Conservation (phyloP, 2,329 filamentous ascomycete species). For the Moelleriella libera region DNA sequence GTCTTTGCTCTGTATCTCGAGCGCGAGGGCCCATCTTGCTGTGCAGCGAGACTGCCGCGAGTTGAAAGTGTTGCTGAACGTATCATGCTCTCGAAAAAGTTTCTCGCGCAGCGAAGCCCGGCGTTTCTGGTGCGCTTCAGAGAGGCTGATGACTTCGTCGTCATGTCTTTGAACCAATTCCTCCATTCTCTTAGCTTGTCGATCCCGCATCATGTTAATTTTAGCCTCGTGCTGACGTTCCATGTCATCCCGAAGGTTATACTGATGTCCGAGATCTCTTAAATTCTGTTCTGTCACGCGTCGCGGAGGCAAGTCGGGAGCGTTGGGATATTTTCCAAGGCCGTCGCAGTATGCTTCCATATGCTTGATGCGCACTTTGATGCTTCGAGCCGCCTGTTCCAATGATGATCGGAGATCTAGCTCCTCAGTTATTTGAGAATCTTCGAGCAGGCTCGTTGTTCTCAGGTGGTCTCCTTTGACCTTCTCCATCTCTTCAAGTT, state of each 20-base stretch:
- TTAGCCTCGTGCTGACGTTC: constrained; percentile 42
- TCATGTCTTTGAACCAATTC: constrained; percentile 41
- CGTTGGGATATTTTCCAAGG: constrained; percentile 25
- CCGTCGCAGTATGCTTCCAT: constrained; percentile 54
- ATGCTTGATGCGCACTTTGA: constrained; percentile 43
- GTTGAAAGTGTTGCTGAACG: constrained; percentile 27
- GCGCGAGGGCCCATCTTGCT: constrained; percentile 36
- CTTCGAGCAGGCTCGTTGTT: constrained; percentile 40
- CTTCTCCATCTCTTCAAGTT: constrained; percentile 31
- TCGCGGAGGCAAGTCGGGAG: constrained; percentile 26
- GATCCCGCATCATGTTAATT: constrained; percentile 52
- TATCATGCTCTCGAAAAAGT: constrained; percentile 35
- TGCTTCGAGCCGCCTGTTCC: constrained; percentile 41
- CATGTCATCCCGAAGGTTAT: constrained; percentile 45
- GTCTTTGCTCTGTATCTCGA: constrained; percentile 38
- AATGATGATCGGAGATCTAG: constrained; percentile 41
- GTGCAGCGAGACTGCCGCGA: constrained; percentile 29
- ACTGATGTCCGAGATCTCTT: constrained; percentile 45
- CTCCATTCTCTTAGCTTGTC: constrained; percentile 47
- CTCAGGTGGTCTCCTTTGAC: constrained; percentile 41
- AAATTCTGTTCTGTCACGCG: constrained; percentile 46
- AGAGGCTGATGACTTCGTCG: constrained; percentile 31
- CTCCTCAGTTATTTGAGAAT: constrained; percentile 47
- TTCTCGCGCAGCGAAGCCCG: constrained; percentile 30
- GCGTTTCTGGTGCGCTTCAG: constrained; percentile 30